Percentiles rank a stretch among this genome's conserved stretches.
These are phyloP conservation scores for Ophiostoma sp. DNA, from an alignment of 2,329 filamentous ascomycete genomes.

Conservation along the genomic window DNA sequence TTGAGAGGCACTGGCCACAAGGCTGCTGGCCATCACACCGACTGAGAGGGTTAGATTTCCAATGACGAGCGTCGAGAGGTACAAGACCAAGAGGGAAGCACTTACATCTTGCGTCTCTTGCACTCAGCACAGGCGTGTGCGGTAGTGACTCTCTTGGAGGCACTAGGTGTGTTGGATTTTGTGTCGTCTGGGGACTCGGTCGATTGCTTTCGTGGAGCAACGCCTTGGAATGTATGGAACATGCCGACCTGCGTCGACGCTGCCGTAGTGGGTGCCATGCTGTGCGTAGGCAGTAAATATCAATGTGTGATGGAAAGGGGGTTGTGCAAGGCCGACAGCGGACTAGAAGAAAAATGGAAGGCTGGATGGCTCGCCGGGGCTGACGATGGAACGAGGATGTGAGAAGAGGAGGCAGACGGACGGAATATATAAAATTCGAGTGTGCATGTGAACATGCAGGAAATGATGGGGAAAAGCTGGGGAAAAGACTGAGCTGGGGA, in stretches of 20 bases:
- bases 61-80: too few relatives aligned
- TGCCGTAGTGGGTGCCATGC: conserved; percentile 39
- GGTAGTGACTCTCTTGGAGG: neutral
- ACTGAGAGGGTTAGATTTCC: conserved; percentile 28
- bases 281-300: neutral
- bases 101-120: neutral
- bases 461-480: conserved; percentile 6
- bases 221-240: conserved; percentile 51
- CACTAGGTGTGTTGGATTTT: neutral
- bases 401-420: neutral
- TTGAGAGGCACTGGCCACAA: conserved; percentile 76
- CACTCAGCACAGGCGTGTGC: conserved; percentile 2
- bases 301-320: neutral
- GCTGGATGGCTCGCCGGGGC: neutral
- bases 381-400: neutral
- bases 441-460: neutral
- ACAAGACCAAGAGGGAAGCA: neutral
- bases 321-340: too few relatives aligned
- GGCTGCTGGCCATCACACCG: conserved; percentile 77
- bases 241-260: conserved; percentile 45
- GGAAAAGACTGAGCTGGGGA: neutral
- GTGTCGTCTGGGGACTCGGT: conserved; percentile 34
- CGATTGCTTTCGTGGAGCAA: conserved; percentile 46
- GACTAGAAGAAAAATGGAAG: neutral
- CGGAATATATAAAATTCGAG: neutral